Evolutionary conservation across 225 moss, liverwort and hornwort genomes (phyloP), one percentile per base, ranked within the genome.

Genomic region (Pseudisothecium myosuroides): DNA sequence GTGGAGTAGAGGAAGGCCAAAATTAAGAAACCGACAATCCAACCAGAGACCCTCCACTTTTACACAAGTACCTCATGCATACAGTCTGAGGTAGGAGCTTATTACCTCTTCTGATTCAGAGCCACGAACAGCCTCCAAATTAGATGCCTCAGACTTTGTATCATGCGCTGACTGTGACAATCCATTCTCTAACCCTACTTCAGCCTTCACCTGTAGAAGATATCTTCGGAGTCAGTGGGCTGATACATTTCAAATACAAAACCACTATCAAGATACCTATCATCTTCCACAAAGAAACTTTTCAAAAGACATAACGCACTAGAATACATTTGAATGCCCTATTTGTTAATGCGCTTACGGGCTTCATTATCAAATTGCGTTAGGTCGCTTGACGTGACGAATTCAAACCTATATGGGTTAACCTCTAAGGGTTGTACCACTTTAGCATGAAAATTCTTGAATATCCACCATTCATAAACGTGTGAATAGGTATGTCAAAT

Each of bases 121-220:
- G 43, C 78, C 83, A 69, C 82, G 55, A 88, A 89, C 90, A 89
- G 90, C 87, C 85, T 84, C 88, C 80, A 89, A 87, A 80, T 86
- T 92, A 78, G 95, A 86, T 73, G 87, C 50, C 64, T 92, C 92
- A 65, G 89, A 77, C 88, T 93, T 96, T 49, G 88, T 89, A 85
- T 91, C 92, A 58, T 90, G 83, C 79, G 78, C 89, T 54, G 86
- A 90, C 71, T 92, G 94, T n/a, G 92, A 93, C 71, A 89, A 92
- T 32, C 93, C 94, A 90, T 93, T 93, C 80, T 91, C 91, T 88
- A 93, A 85, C 55, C 91, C 90, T 81, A 27, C 72, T 84, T 92
- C 93, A 87, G 81, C 83, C 83, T 93, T 91, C 59, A 87, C 92
- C 91, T 91, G 86, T n/a, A 85, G 21, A 91, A 89, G 59, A 41